Percentiles rank a stretch among this genome's conserved stretches.
phyloP scores from a whole-genome alignment of 2,329 filamentous ascomycete genomes.

The Drechslerella coelobrocha region DNA sequence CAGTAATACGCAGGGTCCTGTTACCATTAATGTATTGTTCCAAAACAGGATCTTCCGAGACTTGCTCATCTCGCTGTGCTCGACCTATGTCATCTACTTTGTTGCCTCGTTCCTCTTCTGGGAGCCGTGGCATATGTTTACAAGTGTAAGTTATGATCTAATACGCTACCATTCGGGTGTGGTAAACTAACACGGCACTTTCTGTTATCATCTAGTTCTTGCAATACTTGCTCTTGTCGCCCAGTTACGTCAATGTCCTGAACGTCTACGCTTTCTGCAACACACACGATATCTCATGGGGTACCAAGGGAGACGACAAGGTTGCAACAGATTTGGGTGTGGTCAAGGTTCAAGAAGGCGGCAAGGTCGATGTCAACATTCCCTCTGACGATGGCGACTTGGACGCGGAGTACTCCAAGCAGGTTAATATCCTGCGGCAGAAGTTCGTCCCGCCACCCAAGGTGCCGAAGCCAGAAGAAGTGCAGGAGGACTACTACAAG shows the following conservation, averaged over 20 bases:
- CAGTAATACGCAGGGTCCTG: constrained; percentile 63
- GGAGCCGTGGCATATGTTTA: constrained; percentile 99
- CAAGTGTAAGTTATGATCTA: constrained; percentile 62
- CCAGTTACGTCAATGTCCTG: constrained; percentile 96
- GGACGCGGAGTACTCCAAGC: constrained; percentile 91
- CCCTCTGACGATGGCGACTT: constrained; percentile 91
- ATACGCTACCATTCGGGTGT: neutral
- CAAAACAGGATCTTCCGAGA: constrained; percentile 90
- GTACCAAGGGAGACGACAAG: constrained; percentile 97
- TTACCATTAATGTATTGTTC: constrained; percentile 76
- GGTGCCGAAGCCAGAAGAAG: constrained; percentile 67
- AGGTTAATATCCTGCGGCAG: constrained; percentile 73
- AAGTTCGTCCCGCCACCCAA: constrained; percentile 75
- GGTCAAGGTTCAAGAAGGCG: constrained; percentile 88
- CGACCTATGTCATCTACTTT: constrained; percentile 92
- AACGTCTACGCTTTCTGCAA: constrained; percentile 99
- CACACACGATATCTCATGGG: constrained; percentile 97
- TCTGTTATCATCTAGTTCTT: constrained; percentile 68
- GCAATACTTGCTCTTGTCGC: constrained; percentile 93
- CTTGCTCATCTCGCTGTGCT: constrained; percentile 87
- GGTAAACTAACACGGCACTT: constrained; percentile 1
- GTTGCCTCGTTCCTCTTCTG: constrained; percentile 91
- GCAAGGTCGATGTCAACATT: constrained; percentile 87
- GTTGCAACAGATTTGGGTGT: constrained; percentile 66
- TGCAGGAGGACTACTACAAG: constrained; percentile 97